Conservation (phyloP, 148 eudicot species). For the Nepenthes gracilis region DNA sequence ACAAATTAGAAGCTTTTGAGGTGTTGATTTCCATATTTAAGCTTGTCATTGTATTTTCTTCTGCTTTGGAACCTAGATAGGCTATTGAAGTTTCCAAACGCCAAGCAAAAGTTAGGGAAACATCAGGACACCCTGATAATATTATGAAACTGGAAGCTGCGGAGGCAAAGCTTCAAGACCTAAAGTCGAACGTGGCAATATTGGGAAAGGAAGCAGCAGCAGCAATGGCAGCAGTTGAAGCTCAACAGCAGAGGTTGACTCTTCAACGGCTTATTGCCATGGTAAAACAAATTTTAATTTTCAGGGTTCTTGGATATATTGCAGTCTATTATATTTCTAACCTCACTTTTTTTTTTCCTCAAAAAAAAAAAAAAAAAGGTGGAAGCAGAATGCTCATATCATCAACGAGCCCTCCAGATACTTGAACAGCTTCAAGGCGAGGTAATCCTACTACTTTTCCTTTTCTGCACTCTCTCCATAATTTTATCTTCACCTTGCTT, state of each 20-base stretch:
- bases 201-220: conserved; percentile 94
- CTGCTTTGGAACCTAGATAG: conserved; percentile 59
- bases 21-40: conserved; percentile 1
- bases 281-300: conserved; percentile 32
- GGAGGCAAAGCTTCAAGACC: conserved; percentile 73
- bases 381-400: conserved; percentile 89
- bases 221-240: conserved; percentile 98
- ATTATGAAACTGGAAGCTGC: conserved; percentile 78
- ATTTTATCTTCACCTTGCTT: neutral
- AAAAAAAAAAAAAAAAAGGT: conserved; percentile 25
- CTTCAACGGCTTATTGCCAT: conserved; percentile 84
- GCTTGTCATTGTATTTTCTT: conserved; percentile 16
- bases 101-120: conserved; percentile 76
- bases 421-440: conserved; percentile 91
- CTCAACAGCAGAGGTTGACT: conserved; percentile 89
- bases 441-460: conserved; percentile 28
- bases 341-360: conserved; percentile 6
- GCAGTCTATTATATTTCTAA: conserved; percentile 3
- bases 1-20: neutral
- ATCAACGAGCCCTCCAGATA: conserved; percentile 82
- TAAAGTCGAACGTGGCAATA: conserved; percentile 69
- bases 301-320: neutral
- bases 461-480: neutral
- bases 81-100: conserved; percentile 88
- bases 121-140: conserved; percentile 67